phyloP scores from a whole-genome alignment of 352 stramenopile species.

The Pythium coloratum region DNA sequence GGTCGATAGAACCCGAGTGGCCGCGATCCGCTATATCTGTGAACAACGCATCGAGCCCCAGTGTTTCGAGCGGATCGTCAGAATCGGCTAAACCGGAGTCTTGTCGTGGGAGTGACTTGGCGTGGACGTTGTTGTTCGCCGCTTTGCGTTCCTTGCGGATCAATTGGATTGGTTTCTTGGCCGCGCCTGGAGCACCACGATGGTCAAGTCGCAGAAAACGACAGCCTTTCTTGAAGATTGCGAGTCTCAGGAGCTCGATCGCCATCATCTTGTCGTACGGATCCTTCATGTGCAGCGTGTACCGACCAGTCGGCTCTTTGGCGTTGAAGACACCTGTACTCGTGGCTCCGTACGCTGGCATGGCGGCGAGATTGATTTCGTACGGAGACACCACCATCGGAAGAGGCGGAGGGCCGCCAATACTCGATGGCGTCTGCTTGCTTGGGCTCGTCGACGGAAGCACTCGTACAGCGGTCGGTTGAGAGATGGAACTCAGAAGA shows the following conservation, averaged over 20 bases:
- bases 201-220: conserved; percentile 68
- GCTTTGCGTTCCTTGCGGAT: conserved; percentile 46
- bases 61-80: conserved; percentile 54
- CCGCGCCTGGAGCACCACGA: conserved; percentile 23
- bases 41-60: conserved; percentile 64
- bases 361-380: conserved; percentile 33
- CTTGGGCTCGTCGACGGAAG: background rate
- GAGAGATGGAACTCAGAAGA: conserved; percentile 25
- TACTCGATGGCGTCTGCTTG: background rate
- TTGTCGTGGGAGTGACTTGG: conserved; percentile 13
- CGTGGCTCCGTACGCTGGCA: conserved; percentile 49
- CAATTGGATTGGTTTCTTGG: conserved; percentile 45
- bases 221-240: conserved; percentile 71
- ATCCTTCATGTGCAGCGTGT: conserved; percentile 59
- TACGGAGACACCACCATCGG: background rate
- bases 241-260: conserved; percentile 71
- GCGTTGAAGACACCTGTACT: conserved; percentile 59
- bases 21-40: conserved; percentile 58
- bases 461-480: background rate
- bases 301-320: conserved; percentile 69
- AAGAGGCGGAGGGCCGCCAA: background rate
- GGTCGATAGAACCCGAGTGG: conserved; percentile 56
- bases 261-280: conserved; percentile 83
- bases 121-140: conserved; percentile 11
- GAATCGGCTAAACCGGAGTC: conserved; percentile 2